Base-by-base conservation (phyloP, 208 protist species). In the Jaenimonas drosophilae region DNA sequence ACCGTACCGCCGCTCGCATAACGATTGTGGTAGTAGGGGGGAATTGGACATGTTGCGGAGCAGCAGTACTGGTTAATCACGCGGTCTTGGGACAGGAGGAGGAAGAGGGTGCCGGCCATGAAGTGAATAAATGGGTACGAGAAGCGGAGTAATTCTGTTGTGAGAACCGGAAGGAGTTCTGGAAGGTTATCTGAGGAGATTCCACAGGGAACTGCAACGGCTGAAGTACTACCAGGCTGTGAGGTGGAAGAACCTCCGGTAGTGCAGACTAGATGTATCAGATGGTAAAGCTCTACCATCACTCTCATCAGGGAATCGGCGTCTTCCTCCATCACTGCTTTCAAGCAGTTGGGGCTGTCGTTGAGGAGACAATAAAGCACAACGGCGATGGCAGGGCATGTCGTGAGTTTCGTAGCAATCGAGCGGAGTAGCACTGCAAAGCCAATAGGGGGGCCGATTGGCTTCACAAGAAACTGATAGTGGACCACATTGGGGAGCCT, bases 61-160 rank as follows among this genome's bases (percentile, higher is more conserved):
- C 60, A 74, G 52, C 82, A 36, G 25, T 70, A 39, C 28, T 61
- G 61, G 34, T 78, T 81, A 9, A 88, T 47, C 17, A 79, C 53
- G 17, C 67, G 66, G 41, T 88, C 69, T 48, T 91, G 75, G 14
- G 83, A 88, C 20, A 79, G 40, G 20, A 91, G 58, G 34, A 91
- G 46, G 27, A 91, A 38, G n/a, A 91, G 43, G 16, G 78, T 88
- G 52, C 67, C 71, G 16, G 70, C 69, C 72, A 91, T 86, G 47
- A 84, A 88, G 45, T 66, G 70, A 41, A 86, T 73, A 42, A 88
- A 88, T 3, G 76, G 73, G 55, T 82, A 82, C 4, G 76, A 64
- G 56, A 86, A 85, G 21, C 46, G 37, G 24, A 57, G 40, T n/a
- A 70, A 55, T 9, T 71, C 57, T 23, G 44, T 41, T 6, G 16